These are phyloP conservation scores for Phytomonas sp. DNA, from an alignment of 208 protist species.

Conservation along the genomic window DNA sequence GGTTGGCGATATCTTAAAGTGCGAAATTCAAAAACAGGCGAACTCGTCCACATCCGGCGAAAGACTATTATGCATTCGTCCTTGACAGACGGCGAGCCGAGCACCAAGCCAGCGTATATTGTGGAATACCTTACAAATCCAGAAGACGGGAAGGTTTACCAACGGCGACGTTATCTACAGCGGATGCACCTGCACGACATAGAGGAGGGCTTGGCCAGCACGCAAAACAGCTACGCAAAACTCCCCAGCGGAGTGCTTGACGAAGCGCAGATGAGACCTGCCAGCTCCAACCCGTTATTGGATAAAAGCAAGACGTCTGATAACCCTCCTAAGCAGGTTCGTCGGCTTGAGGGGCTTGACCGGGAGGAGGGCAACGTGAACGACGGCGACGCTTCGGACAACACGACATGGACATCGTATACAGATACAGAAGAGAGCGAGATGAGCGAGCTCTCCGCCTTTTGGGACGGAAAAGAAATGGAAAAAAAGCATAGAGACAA, in stretches of 20 bases:
- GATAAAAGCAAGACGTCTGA: neutral
- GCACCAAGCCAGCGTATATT: neutral
- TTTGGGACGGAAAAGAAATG: neutral
- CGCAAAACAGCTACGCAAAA: neutral
- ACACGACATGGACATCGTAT: conserved; percentile 16
- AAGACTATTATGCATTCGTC: neutral
- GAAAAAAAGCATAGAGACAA: neutral
- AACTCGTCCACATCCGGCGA: neutral
- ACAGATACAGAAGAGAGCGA: neutral
- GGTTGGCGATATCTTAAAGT: conserved; percentile 33
- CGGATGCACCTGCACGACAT: no score
- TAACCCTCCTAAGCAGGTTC: conserved; percentile 8
- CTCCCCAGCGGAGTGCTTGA: no score
- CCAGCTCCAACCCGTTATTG: conserved; percentile 1
- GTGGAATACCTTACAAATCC: neutral
- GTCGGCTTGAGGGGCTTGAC: conserved; percentile 7
- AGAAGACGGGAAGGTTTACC: neutral
- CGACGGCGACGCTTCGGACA: neutral
- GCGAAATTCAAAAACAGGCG: conserved; percentile 4
- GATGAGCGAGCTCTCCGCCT: neutral
- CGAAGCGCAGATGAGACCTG: no score
- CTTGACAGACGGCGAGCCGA: no score
- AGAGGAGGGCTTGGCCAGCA: neutral
- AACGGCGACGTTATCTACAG: neutral
- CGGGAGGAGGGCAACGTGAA: neutral